Percentiles rank a stretch among this genome's conserved stretches.
Conservation (phyloP, 805 yeast species). For the Cyberlindnera mycetangii region DNA sequence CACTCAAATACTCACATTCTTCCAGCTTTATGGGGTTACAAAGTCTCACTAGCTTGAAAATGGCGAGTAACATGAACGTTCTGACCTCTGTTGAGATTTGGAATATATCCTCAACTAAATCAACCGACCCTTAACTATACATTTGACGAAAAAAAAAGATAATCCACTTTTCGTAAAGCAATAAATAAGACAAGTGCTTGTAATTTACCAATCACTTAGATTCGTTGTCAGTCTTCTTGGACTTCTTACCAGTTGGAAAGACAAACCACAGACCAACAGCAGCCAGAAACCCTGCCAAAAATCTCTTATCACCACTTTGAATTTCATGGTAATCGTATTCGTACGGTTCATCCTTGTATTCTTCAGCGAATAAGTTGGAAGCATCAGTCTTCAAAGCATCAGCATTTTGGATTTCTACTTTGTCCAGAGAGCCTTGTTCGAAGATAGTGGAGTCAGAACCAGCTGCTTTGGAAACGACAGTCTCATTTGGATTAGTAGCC, state of each 20-base stretch:
- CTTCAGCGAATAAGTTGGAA: conserved; percentile 8
- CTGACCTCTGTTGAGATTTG: no score
- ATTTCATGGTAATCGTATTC: conserved; percentile 22
- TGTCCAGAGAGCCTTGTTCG: conserved; percentile 20
- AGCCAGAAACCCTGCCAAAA: conserved; percentile 26
- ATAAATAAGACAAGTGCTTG: conserved; percentile 1
- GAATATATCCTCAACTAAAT: no score
- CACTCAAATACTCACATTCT: no score
- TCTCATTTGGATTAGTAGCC: conserved; percentile 14
- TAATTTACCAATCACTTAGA: neutral
- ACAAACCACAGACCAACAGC: conserved; percentile 31
- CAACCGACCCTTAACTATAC: neutral
- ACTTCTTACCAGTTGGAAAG: conserved; percentile 17
- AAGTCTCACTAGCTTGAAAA: no score
- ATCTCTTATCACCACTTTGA: conserved; percentile 25
- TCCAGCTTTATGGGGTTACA: no score
- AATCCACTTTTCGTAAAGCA: neutral
- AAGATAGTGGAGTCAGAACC: conserved; percentile 25
- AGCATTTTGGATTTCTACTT: conserved; percentile 16
- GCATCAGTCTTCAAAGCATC: conserved; percentile 16
- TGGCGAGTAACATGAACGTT: no score
- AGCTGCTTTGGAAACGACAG: conserved; percentile 26
- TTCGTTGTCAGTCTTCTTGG: conserved; percentile 2
- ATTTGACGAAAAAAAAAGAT: neutral
- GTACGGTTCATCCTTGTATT: conserved; percentile 20